These are phyloP conservation scores for Fusarium kyushuense DNA, from an alignment of 2,329 filamentous ascomycete species.

Conservation along the genomic window DNA sequence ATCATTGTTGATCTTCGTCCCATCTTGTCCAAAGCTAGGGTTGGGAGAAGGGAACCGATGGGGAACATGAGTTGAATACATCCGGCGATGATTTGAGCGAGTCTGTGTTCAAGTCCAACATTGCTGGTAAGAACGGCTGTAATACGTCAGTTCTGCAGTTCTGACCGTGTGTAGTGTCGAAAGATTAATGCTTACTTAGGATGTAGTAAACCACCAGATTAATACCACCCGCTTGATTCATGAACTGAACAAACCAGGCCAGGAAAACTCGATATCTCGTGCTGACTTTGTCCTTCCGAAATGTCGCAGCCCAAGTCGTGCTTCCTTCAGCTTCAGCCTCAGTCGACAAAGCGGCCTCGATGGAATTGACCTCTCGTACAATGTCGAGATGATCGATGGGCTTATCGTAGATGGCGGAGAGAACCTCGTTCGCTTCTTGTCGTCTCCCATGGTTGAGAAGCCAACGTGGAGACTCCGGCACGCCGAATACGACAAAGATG, in stretches of 20 bases:
- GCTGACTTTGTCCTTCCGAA: constrained; percentile 33
- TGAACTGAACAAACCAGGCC: constrained; percentile 39
- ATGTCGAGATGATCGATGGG: constrained; percentile 49
- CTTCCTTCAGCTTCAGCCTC: constrained; percentile 48
- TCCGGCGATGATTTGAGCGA: constrained; percentile 53
- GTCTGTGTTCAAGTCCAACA: constrained; percentile 45
- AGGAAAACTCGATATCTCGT: constrained; percentile 34
- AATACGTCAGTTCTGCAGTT: background rate
- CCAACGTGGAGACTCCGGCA: constrained; percentile 58
- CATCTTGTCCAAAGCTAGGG: constrained; percentile 53
- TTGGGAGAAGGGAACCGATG: constrained; percentile 53
- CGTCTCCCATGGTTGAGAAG: constrained; percentile 53
- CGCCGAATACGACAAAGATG: constrained; percentile 52
- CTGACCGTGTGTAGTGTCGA: background rate
- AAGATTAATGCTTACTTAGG: constrained; percentile 36
- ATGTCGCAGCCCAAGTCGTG: constrained; percentile 56
- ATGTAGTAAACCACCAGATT: constrained; percentile 59
- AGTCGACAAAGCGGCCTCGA: constrained; percentile 57
- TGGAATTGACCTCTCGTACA: constrained; percentile 52
- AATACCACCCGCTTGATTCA: constrained; percentile 61
- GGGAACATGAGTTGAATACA: constrained; percentile 56
- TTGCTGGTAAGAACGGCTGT: constrained; percentile 47
- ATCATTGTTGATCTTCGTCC: constrained; percentile 60
- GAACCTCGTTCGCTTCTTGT: constrained; percentile 53
- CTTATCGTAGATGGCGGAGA: constrained; percentile 56